Evolutionary conservation across 2,329 filamentous ascomycete genomes (phyloP), one percentile per base, ranked within the genome.

Genomic region (Coniochaeta sp.): DNA sequence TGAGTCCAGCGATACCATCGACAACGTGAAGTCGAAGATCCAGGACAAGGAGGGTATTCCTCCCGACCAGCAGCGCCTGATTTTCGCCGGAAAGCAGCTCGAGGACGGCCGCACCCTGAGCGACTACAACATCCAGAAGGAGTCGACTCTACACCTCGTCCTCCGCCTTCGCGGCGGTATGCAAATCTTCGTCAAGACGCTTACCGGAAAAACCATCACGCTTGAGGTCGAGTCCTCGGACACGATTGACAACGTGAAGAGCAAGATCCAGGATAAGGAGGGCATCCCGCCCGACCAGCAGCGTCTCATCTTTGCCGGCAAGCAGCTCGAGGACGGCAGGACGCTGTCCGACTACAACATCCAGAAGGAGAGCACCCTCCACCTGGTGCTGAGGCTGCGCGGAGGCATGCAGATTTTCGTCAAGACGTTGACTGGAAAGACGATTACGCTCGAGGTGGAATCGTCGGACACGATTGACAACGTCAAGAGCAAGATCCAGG

Each of bases 1-100:
- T 1, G 89, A 95, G 70, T 91, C 86, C 0, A 88, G 83, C 1
- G 91, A 95, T 63, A 95, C 91, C 35, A 95, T 95, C 71, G 91
- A 96, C 77, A 96, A 96, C 56, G 91, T 96, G 33, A 96, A 96
- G 83, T 84, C 81, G 49, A 96, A 96, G 82, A 96, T 96, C 40
- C 91, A 96, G 72, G 91, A 96, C 66, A 96, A 96, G 82, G 91
- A 96, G 72, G 91, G 91, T 24, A 96, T 96, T 52, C 92, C 91
- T 46, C 91, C 91, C 10, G 91, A 96, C 67, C 91, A 97, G 73
- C 91, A 96, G 77, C 92, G 91, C 62, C 72, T 96, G 60, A 96
- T 96, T 69, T 96, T 96, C 61, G 91, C 91, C 42, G 92, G 91
- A 52, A 96, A 96, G 81, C 91, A 96, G 69, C 83, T 96, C 4